phyloP scores from a whole-genome alignment of 768 basidiomycete species.

The Suillus discolor region DNA sequence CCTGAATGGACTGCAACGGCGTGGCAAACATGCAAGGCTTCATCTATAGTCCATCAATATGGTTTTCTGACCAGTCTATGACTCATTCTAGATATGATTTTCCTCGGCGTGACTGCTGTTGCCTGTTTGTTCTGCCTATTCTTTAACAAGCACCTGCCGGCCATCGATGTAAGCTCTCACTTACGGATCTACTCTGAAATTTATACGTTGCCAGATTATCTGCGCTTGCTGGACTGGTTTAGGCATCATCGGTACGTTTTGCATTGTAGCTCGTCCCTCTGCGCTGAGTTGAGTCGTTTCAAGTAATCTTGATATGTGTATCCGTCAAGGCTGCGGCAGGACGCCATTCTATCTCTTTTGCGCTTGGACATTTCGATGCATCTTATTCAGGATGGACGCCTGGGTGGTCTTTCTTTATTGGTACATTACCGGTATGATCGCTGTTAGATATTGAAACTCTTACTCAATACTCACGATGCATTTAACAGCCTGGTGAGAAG shows the following conservation, averaged over 20 bases:
- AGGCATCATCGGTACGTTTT: constrained; percentile 48
- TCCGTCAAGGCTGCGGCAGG: constrained; percentile 62
- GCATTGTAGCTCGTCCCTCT: neutral
- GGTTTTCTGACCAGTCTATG: constrained; percentile 8
- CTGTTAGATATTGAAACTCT: neutral
- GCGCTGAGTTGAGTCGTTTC: constrained; percentile 16
- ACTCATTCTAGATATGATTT: constrained; percentile 48
- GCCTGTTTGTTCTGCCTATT: constrained; percentile 57
- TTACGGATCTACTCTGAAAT: neutral
- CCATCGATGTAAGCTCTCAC: constrained; percentile 44
- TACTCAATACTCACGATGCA: constrained; percentile 1
- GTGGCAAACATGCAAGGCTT: constrained; percentile 59
- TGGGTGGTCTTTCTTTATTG: constrained; percentile 73
- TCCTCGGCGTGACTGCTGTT: constrained; percentile 54
- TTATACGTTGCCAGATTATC: constrained; percentile 41
- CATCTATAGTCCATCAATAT: neutral
- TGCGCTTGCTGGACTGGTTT: constrained; percentile 68
- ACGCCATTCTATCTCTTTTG: constrained; percentile 55
- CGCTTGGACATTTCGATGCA: constrained; percentile 59
- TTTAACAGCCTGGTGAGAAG: constrained; percentile 32
- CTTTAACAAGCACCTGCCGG: constrained; percentile 51
- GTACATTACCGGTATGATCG: constrained; percentile 50
- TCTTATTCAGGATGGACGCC: constrained; percentile 65
- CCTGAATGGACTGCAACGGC: constrained; percentile 59
- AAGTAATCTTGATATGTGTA: constrained; percentile 58